A percentile compares a stretch with the other conserved stretches of the same genome.
Evolutionary conservation across 1,284 basidiomycete genomes (phyloP).

Genomic region (Boletus holoroseus): DNA sequence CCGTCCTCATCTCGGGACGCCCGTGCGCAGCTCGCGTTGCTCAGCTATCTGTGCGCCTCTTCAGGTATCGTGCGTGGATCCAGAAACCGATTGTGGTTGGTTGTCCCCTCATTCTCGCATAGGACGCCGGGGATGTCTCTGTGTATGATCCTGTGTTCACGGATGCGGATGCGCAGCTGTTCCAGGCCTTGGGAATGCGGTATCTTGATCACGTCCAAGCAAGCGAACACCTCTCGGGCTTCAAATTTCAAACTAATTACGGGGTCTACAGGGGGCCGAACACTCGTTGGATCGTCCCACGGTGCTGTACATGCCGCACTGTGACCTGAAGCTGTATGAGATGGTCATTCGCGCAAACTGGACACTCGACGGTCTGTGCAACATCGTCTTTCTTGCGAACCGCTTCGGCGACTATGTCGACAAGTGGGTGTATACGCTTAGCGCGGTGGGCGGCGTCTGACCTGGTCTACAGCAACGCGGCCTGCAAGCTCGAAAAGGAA

Average conservation of each 20-base stretch:
- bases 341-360: constrained; percentile 58
- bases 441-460: constrained; percentile 17
- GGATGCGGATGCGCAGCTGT: constrained; percentile 48
- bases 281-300: constrained; percentile 43
- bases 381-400: constrained; percentile 44
- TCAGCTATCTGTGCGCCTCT: constrained; percentile 48
- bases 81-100: not conserved
- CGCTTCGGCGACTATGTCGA: constrained; percentile 42
- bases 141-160: constrained; percentile 70
- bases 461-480: constrained; percentile 35
- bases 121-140: constrained; percentile 47
- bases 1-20: constrained; percentile 55
- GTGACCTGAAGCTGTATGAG: constrained; percentile 66
- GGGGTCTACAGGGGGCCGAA: constrained; percentile 33
- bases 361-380: constrained; percentile 37
- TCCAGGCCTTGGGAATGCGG: constrained; percentile 46
- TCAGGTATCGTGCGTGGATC: constrained; percentile 52
- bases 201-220: constrained; percentile 49
- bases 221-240: constrained; percentile 19
- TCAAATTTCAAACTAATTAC: constrained; percentile 10
- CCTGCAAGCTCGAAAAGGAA: constrained; percentile 23
- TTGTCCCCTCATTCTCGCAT: constrained; percentile 3
- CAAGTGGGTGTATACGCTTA: constrained; percentile 34
- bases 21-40: constrained; percentile 61
- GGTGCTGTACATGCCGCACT: constrained; percentile 73